A percentile compares a stretch with the other conserved stretches of the same genome.
Conservation (phyloP, 768 basidiomycete genomes). For the Termitomyces sp. region DNA sequence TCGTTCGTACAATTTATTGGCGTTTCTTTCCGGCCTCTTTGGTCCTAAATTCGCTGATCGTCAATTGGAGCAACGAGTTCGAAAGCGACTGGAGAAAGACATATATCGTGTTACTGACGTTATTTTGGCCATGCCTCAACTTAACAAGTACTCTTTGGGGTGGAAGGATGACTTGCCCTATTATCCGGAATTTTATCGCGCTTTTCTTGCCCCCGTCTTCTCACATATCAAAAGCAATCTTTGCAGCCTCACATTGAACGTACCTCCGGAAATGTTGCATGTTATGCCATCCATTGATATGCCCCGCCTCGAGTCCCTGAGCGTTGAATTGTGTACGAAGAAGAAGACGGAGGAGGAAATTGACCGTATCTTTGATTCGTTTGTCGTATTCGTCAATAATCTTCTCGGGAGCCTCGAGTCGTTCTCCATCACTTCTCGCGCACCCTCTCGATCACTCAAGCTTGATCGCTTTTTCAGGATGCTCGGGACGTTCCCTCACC, state of each 20-base stretch:
- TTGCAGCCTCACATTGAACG: conserved; percentile 27
- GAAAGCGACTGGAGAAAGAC: conserved; percentile 32
- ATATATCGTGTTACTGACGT: conserved; percentile 26
- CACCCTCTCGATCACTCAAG: conserved; percentile 31
- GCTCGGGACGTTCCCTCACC: conserved; percentile 32
- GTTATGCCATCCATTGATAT: conserved; percentile 27
- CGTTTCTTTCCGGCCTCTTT: conserved; percentile 19
- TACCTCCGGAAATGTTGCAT: conserved; percentile 32
- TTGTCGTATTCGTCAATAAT: conserved; percentile 41
- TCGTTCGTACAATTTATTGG: conserved; percentile 23
- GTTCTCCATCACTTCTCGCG: conserved; percentile 29
- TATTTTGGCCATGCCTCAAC: conserved; percentile 23
- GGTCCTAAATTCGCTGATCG: conserved; percentile 26
- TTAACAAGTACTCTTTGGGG: conserved; percentile 32
- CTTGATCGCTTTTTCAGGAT: conserved; percentile 30
- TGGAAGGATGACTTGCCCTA: conserved; percentile 30
- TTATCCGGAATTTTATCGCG: conserved; percentile 30
- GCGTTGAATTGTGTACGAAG: conserved; percentile 29
- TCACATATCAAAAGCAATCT: conserved; percentile 25
- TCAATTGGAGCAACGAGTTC: conserved; percentile 24
- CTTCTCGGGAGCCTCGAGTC: conserved; percentile 30
- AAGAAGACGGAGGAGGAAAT: conserved; percentile 23
- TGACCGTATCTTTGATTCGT: conserved; percentile 29
- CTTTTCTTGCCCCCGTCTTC: conserved; percentile 32
- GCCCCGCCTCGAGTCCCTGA: conserved; percentile 28